Evolutionary conservation across 495 filamentous ascomycete species (phyloP), one percentile per base, ranked within the genome.

Genomic region (Podospora pseudocomata): DNA sequence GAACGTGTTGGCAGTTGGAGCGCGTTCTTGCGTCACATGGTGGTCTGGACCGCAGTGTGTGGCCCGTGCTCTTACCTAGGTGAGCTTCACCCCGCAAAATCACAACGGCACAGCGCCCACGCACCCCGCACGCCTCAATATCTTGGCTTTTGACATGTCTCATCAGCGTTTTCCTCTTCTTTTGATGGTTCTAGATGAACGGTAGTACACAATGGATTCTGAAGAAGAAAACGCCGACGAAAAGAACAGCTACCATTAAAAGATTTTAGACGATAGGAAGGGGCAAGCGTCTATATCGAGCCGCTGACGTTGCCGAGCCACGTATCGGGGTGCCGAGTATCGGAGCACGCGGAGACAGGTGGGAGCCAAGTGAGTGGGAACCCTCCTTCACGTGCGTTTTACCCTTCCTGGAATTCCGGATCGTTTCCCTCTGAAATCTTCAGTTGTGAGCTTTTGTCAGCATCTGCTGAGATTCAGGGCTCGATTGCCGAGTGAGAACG

Each of bases 381-480:
- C 30, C 30, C 39, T 23, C 39, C 39, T 49, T 49, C 39, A 49
- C 23, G 6, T 58, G 55, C 55, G 55, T 58, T 26, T 58, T 58
- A 58, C 55, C 55, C 19, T 67, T 67, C 60, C 30, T 63, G 66
- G 66, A 67, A 67, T 60, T 67, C 18, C 66, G 59, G 66, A 28
- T 49, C 60, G 44, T 28, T 30, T 57, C 60, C 28, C 23, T 3
- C 7, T 7, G 28, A n/a, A 11, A 1, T 49, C 2, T 49, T 49
- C 30, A 32, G 30, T 49, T 49, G 39, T 49, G 39, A 9, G 15
- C 39, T 49, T 3, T 49, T 13, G 7, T 49, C 39, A 49, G 39
- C 15, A 11, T 49, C 39, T 49, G 39, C 53, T 64, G 67, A 64
- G 67, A 68, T 68, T 62, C 26, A 53, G 16, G 61, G 55, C 62